A percentile compares a stretch with the other conserved stretches of the same genome.
Conservation (phyloP, 2,329 filamentous ascomycete genomes). For the Pseudogymnoascus sp. region DNA sequence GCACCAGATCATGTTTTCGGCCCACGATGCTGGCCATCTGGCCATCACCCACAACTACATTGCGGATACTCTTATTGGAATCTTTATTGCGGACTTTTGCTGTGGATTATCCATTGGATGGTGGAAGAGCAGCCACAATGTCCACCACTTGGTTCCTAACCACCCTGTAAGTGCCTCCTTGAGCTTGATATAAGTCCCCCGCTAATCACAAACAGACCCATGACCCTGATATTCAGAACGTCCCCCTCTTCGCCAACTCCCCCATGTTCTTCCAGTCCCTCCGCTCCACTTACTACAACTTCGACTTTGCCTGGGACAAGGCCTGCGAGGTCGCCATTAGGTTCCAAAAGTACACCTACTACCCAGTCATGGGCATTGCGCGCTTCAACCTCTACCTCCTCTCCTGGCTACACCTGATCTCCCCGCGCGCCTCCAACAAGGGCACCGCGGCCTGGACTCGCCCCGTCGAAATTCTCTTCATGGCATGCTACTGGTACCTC, state of each 20-base stretch:
- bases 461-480: constrained; percentile 55
- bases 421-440: constrained; percentile 45
- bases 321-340: constrained; percentile 51
- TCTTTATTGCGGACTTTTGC: constrained; percentile 58
- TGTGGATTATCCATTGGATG: constrained; percentile 59
- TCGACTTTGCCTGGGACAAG: constrained; percentile 53
- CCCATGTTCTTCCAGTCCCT: constrained; percentile 58
- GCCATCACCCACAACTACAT: constrained; percentile 55
- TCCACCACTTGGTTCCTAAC: constrained; percentile 61
- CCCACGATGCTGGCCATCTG: constrained; percentile 57
- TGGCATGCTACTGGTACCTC: constrained; percentile 58
- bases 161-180: constrained; percentile 36
- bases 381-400: constrained; percentile 67
- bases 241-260: constrained; percentile 61
- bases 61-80: constrained; percentile 51
- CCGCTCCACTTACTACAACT: constrained; percentile 57
- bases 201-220: constrained; percentile 12
- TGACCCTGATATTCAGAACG: constrained; percentile 56
- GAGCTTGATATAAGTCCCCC: too few relatives aligned
- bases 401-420: constrained; percentile 58
- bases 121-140: constrained; percentile 64
- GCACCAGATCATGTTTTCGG: constrained; percentile 63
- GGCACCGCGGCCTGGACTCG: constrained; percentile 59
- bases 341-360: constrained; percentile 61
- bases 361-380: constrained; percentile 58